phyloP scores from a whole-genome alignment of 2,329 filamentous ascomycete species.

The Fusarium sp. region DNA sequence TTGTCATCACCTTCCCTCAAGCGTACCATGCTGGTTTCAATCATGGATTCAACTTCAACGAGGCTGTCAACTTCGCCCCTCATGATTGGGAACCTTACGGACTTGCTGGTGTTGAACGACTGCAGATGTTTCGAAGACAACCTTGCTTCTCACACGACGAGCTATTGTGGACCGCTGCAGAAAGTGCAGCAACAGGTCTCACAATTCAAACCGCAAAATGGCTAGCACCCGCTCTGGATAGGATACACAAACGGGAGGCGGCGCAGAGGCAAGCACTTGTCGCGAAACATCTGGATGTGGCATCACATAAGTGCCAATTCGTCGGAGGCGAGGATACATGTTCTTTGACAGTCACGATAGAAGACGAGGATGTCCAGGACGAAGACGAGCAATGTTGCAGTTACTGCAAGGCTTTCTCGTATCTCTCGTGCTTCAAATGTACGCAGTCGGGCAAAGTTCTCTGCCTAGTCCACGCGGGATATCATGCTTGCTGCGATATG shows the following conservation, averaged over 20 bases:
- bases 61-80: conserved; percentile 98
- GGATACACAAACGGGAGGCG: conserved; percentile 81
- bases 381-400: conserved; percentile 95
- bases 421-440: conserved; percentile 91
- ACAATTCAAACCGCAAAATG: conserved; percentile 94
- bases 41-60: conserved; percentile 98
- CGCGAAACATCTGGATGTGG: conserved; percentile 69
- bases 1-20: conserved; percentile 96
- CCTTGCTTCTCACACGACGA: conserved; percentile 99
- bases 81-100: conserved; percentile 95
- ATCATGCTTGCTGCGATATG: conserved; percentile 82
- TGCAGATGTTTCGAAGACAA: conserved; percentile 89
- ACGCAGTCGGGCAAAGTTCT: conserved; percentile 82
- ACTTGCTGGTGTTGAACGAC: conserved; percentile 83
- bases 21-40: conserved; percentile 99
- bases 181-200: conserved; percentile 73
- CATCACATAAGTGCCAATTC: conserved; percentile 65
- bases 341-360: conserved; percentile 71
- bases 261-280: conserved; percentile 77
- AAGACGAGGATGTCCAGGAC: conserved; percentile 83
- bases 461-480: conserved; percentile 85
- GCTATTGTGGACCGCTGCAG: conserved; percentile 88
- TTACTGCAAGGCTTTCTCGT: conserved; percentile 93
- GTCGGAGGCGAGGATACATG: conserved; percentile 65
- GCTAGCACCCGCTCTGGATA: conserved; percentile 87